These are phyloP conservation scores for Diplodia mutila DNA, from an alignment of 2,329 filamentous ascomycete species.

Conservation along the genomic window DNA sequence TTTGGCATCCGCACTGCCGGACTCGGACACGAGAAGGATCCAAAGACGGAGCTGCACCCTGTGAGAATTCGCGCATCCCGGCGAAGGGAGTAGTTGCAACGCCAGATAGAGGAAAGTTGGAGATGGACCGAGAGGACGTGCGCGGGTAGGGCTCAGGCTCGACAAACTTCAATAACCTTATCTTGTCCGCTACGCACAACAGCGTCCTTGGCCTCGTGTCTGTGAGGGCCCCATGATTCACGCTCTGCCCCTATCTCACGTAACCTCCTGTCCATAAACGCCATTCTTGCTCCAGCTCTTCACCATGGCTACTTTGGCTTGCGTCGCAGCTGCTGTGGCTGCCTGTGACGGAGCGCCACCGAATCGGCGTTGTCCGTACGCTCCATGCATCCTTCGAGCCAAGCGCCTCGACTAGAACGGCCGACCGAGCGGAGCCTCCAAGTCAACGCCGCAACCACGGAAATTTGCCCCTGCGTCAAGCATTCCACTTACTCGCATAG, in stretches of 20 bases:
- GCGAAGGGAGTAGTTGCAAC: no score
- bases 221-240: neutral
- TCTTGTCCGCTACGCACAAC: neutral
- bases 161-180: constrained; percentile 9
- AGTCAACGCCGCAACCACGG: neutral
- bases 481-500: neutral
- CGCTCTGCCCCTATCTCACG: neutral
- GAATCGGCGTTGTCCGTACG: neutral
- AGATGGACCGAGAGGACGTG: constrained; percentile 19
- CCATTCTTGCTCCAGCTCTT: neutral
- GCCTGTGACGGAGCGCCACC: neutral
- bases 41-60: neutral
- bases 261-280: neutral
- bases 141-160: constrained; percentile 14
- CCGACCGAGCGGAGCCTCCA: neutral
- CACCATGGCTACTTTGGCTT: neutral
- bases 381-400: constrained; percentile 2
- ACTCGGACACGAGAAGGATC: neutral
- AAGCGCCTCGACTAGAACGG: neutral
- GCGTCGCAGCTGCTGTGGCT: neutral
- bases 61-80: neutral
- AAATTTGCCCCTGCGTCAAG: constrained; percentile 6
- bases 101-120: no score
- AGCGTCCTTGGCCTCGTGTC: neutral
- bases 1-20: neutral